Evolutionary conservation across 345 rosid genomes (phyloP), one percentile per base, ranked within the genome.

Genomic region (Rhizophora mangle): DNA sequence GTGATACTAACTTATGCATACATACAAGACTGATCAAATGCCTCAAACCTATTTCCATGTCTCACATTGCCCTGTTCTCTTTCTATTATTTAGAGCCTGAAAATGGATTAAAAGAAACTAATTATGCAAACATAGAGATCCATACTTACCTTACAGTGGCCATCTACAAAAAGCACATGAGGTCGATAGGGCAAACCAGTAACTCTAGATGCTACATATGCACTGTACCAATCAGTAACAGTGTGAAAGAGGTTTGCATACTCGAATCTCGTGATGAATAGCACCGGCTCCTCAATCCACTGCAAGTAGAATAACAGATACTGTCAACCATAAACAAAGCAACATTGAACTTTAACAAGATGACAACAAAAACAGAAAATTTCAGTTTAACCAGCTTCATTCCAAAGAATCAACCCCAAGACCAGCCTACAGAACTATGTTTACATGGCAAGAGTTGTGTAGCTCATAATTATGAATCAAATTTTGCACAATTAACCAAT

Each of bases 271-370:
- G 88, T 91, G 57, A 89, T 74, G 37, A 91, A 81, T 61, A 91
- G 82, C 0, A 91, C 85, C 37, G 98, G 97, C 78, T 89, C 96
- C 84, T 94, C 95, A 64, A 91, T 81, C 98, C 98, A 94, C 97
- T 94, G 83, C 8, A 74, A 82, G 63, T 70, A 81, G n/a, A 74
- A 36, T 3, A 43, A 43, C 49, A 43, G 18, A 43, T 43, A 11
- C 15, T 43, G 1, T 43, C 11, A 21, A 30, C 11, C 30, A 73
- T 29, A 5, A 61, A 47, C 57, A 64, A 62, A 70, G 58, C 32
- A 15, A n/a, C n/a, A 20, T 29, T 29, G 55, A 22, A 2, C n/a
- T 29, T 27, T 8, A 5, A 10, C 32, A 29, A 65, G 60, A 46
- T 11, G 18, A 10, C 27, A 64, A 52, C 30, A 47, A 65, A 43